Conservation (phyloP, 805 yeast genomes). For the Yarrowia hollandica region DNA sequence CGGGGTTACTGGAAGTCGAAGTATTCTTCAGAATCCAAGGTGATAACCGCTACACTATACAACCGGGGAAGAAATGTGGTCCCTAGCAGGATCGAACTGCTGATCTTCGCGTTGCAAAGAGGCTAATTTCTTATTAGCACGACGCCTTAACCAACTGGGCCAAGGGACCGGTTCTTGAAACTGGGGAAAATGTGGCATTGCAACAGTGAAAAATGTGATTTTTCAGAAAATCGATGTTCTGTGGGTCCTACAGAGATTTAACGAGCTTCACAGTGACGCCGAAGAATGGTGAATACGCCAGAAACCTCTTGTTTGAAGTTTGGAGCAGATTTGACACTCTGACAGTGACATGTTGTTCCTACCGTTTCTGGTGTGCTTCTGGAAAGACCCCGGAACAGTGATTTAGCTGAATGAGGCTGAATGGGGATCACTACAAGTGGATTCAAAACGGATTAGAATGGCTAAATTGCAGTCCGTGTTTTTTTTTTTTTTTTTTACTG, state of each 20-base stretch:
- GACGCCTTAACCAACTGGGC: constrained; percentile 31
- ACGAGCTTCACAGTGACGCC: neutral
- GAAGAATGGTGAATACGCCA: too few species aligned
- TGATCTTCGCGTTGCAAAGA: constrained; percentile 47
- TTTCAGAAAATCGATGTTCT: neutral
- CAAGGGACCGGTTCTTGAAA: constrained; percentile 21
- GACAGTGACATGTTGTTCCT: too few species aligned
- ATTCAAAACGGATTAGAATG: too few species aligned
- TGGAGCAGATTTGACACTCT: too few species aligned
- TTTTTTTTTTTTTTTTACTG: too few species aligned
- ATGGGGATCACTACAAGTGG: too few species aligned
- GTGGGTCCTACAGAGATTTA: neutral
- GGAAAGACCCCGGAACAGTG: too few species aligned
- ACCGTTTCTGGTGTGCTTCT: too few species aligned
- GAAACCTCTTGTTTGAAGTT: too few species aligned
- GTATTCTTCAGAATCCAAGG: constrained; percentile 27
- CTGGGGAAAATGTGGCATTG: neutral
- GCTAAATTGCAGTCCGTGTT: too few species aligned
- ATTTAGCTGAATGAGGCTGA: too few species aligned
- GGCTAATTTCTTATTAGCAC: constrained; percentile 30
- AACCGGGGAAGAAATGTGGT: constrained; percentile 33
- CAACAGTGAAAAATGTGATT: neutral
- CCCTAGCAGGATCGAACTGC: constrained; percentile 49
- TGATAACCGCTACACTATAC: constrained; percentile 29
- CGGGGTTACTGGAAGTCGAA: constrained; percentile 25